Evolutionary conservation across 768 basidiomycete species (phyloP).

Genomic region (Trametes cingulata): DNA sequence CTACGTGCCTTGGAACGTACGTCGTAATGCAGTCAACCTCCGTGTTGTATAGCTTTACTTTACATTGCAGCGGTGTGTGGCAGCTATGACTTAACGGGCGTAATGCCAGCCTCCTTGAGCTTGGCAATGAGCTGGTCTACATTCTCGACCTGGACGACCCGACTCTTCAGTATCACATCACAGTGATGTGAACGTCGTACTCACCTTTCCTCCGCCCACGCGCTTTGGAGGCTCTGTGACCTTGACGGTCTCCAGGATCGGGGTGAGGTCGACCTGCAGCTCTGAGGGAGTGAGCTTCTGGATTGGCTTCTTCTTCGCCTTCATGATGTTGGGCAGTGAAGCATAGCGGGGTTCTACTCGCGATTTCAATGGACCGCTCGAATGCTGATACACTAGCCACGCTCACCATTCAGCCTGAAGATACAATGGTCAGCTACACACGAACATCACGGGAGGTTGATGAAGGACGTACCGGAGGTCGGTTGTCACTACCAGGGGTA

Average conservation of each 20-base stretch:
- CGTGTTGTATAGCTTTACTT: background rate
- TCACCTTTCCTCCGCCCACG: slow-evolving; percentile 86
- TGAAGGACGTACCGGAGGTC: slow-evolving; percentile 74
- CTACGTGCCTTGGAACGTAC: too few relatives aligned
- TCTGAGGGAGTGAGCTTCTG: slow-evolving; percentile 80
- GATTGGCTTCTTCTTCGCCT: slow-evolving; percentile 98
- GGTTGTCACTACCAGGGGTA: slow-evolving; percentile 90
- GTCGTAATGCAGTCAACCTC: background rate
- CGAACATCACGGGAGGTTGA: too few relatives aligned
- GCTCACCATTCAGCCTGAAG: slow-evolving; percentile 69
- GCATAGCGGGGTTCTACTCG: slow-evolving; percentile 90
- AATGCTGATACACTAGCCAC: too few relatives aligned
- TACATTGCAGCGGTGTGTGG: background rate
- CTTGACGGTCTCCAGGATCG: slow-evolving; percentile 81
- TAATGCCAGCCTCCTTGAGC: slow-evolving; percentile 82
- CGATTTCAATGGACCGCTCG: background rate
- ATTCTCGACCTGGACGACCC: slow-evolving; percentile 54
- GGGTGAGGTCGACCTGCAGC: slow-evolving; percentile 81
- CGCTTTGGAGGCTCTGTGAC: slow-evolving; percentile 90
- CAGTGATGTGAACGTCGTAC: slow-evolving; percentile 6
- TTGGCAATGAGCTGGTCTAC: slow-evolving; percentile 90
- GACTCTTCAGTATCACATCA: background rate
- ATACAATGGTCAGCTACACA: slow-evolving; percentile 1
- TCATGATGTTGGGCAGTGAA: slow-evolving; percentile 96
- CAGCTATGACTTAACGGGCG: slow-evolving; percentile 27